Base-by-base conservation (phyloP, 495 filamentous ascomycete species). In the Aspergillus campestris region DNA sequence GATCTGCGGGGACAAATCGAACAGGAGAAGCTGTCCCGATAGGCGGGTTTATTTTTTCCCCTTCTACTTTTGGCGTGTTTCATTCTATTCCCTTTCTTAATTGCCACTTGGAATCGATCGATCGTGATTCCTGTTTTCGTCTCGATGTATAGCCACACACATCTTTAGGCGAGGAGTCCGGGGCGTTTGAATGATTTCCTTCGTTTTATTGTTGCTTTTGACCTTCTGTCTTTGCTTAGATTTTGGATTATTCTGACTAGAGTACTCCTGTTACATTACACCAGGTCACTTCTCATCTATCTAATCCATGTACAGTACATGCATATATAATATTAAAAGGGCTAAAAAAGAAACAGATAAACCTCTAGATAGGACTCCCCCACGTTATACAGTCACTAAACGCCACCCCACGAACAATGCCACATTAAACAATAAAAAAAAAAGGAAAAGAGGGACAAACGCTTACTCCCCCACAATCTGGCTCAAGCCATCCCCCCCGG, bases 1-100 rank as follows among this genome's bases (percentile, higher is more conserved):
- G 69, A 73, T 47, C 36, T 77, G 40, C 63, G 65, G 42, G 51
- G 60, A 40, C 63, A 78, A 48, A 61, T 75, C 49, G 71, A 75
- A 45, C 66, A 72, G 6, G 71, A 69, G 50, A 68, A 65, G 48
- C 47, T 55, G 50, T 62, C 60, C 15, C 64, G 67, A 40, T 73
- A 62, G 57, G 36, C 13, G 15, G 18, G 44, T n/a, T 38, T 14
- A 15, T 32, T 41, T 24, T 24, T 24, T 24, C 4, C 18, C 18
- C 18, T 24, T 24, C 18, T 24, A 24, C 18, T 24, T 24, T 24
- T 24, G 18, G 18, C 18, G 36, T 45, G 9, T 32, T 18, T 27
- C 44, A 10, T 47, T 40, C 11, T 40, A 30, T 45, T 41, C 5
- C 42, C 44, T 47, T 13, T 52, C 33, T 12, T 40, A 39, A 8